Percentiles rank a stretch among this genome's conserved stretches.
Evolutionary conservation across 352 stramenopile species (phyloP).

Genomic region (Pythium phragmiticola): DNA sequence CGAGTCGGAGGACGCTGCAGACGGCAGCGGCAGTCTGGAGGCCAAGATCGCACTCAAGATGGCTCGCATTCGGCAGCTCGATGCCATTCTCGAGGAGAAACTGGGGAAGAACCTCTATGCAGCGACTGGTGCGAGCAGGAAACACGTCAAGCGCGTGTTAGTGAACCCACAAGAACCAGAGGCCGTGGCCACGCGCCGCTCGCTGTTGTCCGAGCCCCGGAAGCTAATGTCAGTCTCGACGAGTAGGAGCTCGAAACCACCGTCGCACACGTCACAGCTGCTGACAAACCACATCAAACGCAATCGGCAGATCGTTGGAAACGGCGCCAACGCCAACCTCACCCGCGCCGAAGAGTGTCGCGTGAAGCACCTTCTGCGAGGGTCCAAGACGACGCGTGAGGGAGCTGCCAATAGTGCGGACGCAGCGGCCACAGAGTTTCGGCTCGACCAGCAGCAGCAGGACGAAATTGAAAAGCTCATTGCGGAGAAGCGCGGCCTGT

Average conservation of each 20-base stretch:
- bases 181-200: neutral
- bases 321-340: slow-evolving; percentile 59
- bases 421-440: slow-evolving; percentile 30
- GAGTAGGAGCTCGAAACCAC: neutral
- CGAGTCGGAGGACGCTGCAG: slow-evolving; percentile 31
- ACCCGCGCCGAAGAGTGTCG: slow-evolving; percentile 55
- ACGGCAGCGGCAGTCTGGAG: slow-evolving; percentile 31
- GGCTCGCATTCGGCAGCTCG: slow-evolving; percentile 57
- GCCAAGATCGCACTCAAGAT: slow-evolving; percentile 78
- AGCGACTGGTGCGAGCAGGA: slow-evolving; percentile 20
- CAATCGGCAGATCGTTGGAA: slow-evolving; percentile 67
- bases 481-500: slow-evolving; percentile 31
- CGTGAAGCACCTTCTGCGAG: slow-evolving; percentile 37
- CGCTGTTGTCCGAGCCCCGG: no score
- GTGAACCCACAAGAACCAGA: slow-evolving; percentile 17
- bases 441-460: slow-evolving; percentile 38
- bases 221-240: neutral
- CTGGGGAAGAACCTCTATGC: slow-evolving; percentile 58
- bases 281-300: slow-evolving; percentile 45
- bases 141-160: slow-evolving; percentile 10
- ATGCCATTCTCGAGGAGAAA: slow-evolving; percentile 60
- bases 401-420: neutral
- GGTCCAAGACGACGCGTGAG: neutral
- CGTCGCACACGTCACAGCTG: neutral
- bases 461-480: slow-evolving; percentile 52